Evolutionary conservation across 257 asterid species (phyloP).

Genomic region (Solanum neorickii): DNA sequence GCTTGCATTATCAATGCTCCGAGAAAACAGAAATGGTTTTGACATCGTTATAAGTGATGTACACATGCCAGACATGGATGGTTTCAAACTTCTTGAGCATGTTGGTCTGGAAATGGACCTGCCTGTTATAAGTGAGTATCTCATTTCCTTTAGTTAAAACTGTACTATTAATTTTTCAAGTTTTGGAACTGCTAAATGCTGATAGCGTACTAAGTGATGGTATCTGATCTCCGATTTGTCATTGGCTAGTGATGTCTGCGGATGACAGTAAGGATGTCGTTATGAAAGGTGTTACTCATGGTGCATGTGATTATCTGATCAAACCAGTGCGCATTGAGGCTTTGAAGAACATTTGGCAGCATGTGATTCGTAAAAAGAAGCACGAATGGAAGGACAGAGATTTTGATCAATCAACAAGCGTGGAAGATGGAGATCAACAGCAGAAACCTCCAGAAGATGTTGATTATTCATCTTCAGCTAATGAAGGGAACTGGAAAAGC

Average conservation of each 20-base stretch:
- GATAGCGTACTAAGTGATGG: neutral
- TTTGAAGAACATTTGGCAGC: constrained; percentile 97
- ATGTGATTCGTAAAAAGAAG: constrained; percentile 76
- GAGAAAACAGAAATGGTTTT: constrained; percentile 62
- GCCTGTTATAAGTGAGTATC: constrained; percentile 84
- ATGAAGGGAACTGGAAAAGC: constrained; percentile 64
- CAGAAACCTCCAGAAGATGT: constrained; percentile 52
- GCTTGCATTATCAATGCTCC: constrained; percentile 50
- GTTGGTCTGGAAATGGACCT: constrained; percentile 94
- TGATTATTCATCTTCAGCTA: constrained; percentile 68
- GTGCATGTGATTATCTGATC: constrained; percentile 92
- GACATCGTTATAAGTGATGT: constrained; percentile 92
- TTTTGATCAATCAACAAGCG: constrained; percentile 46
- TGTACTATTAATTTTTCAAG: neutral
- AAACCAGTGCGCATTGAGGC: constrained; percentile 95
- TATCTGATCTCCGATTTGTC: neutral
- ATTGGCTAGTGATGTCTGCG: constrained; percentile 88
- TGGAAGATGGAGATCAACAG: constrained; percentile 54
- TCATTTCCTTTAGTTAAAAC: neutral
- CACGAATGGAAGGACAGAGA: constrained; percentile 65
- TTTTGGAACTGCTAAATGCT: neutral
- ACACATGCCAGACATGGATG: constrained; percentile 98
- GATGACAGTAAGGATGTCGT: constrained; percentile 83
- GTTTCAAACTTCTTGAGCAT: constrained; percentile 81
- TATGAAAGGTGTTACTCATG: constrained; percentile 96